phyloP scores from a whole-genome alignment of 2,329 filamentous ascomycete species.

The Gnomoniopsis smithogilvyi region DNA sequence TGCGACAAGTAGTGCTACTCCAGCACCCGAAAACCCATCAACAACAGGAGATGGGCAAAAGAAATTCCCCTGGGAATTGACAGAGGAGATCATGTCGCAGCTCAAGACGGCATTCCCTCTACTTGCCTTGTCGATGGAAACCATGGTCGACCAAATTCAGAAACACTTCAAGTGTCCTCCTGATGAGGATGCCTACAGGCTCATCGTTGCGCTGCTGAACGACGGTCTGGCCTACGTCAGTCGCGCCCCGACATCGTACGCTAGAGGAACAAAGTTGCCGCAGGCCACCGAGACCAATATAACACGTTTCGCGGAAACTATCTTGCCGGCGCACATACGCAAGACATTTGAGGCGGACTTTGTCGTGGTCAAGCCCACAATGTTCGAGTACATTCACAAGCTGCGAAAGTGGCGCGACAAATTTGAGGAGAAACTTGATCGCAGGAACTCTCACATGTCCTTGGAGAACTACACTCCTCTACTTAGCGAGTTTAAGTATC shows the following conservation, averaged over 20 bases:
- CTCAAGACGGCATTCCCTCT: constrained; percentile 97
- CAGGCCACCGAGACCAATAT: constrained; percentile 93
- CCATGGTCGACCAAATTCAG: constrained; percentile 98
- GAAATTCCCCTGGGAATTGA: constrained; percentile 93
- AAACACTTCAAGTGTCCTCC: constrained; percentile 99
- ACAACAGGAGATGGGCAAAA: constrained; percentile 39
- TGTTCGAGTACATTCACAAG: constrained; percentile 98
- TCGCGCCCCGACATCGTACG: constrained; percentile 80
- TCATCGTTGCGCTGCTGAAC: constrained; percentile 96
- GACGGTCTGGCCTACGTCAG: constrained; percentile 92
- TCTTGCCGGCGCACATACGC: constrained; percentile 89
- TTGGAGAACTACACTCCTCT: constrained; percentile 86
- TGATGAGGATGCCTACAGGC: constrained; percentile 93
- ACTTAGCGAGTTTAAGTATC: constrained; percentile 93
- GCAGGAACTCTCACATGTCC: constrained; percentile 67
- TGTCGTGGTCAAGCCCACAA: constrained; percentile 89
- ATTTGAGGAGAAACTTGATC: constrained; percentile 95
- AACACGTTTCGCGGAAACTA: constrained; percentile 92
- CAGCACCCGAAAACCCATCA: constrained; percentile 23
- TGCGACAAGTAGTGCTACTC: constrained; percentile 15
- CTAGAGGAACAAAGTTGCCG: constrained; percentile 87
- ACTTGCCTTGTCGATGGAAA: constrained; percentile 96
- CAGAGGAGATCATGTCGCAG: constrained; percentile 91
- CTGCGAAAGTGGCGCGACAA: constrained; percentile 94
- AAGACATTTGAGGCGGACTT: constrained; percentile 98